Base-by-base conservation (phyloP, 2,329 filamentous ascomycete genomes). In the Plenodomus tracheiphilus region DNA sequence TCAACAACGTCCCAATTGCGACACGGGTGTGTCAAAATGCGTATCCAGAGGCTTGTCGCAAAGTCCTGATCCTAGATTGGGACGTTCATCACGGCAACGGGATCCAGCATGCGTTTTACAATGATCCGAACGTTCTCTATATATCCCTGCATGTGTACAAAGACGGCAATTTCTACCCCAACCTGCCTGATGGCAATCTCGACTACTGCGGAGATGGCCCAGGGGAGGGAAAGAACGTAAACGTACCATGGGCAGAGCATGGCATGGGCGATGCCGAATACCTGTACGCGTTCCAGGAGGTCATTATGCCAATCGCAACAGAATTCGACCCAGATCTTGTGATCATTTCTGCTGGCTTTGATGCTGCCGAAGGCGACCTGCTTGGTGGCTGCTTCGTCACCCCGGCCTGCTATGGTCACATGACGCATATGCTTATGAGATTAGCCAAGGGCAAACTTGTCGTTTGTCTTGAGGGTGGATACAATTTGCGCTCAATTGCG, bases 371-470 rank as follows among this genome's bases (percentile, higher is more conserved):
- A 56, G 94, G 94, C 11, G 94, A 99, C 71, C 87, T 94, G 66
- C 81, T 99, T 1, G 94, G 94, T 42, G 91, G 89, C 25, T 99
- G 94, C 70, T 93, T 91, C 65, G 94, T 99, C 4, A 88, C 91
- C 1, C 94, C 94, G 0, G 76, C 85, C 4, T 96, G 94, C 68
- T 99, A 97, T 69, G 90, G 92, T 13, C 93, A 99, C 68, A 97
- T 99, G 94, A 97, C 94, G 15, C 91, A 97, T 68, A 97, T 97
- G 93, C 83, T 99, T 40, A 97, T 97, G 92, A 91, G 90, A 2
- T 79, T 99, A 17, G 93, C 94, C 0, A 81, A 86, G 38, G 94
- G 94, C 21, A 96, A 92, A 67, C 81, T 99, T 13, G 89, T 90
- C 2, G 93, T 97, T 8, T 97, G 92, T 67, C 80, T 99, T 2